Base-by-base conservation (phyloP, 352 stramenopile genomes). In the Poterioochromonas sp. region DNA sequence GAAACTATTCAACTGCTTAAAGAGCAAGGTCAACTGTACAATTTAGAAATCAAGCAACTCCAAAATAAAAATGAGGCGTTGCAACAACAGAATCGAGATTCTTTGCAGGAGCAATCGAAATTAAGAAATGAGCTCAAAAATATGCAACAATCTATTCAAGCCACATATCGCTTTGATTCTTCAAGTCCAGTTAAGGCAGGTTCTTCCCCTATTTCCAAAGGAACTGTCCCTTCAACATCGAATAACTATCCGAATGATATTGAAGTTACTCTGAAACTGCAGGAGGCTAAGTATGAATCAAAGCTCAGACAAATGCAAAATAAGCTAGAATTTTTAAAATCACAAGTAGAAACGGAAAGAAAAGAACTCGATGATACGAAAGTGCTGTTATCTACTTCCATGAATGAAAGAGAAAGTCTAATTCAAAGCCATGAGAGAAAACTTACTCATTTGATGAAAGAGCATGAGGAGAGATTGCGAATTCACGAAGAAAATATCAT, bases 311-410 rank as follows among this genome's bases (percentile, higher is more conserved):
- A 84, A 43, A 40, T 85, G 1, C 68, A 71, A 34, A 84, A 85
- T 77, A 83, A 85, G 70, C 73, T 85, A 43, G 82, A 83, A 41
- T 85, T 85, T 58, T 49, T 85, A 0, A 82, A 83, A 60, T 40
- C 74, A 29, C 71, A 83, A 44, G 47, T 85, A 18, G 77, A 54
- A n/a, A 76, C 69, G 54, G 82, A 85, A 47, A 60, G 70, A 2
- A 54, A 44, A 37, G 8, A 22, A 29, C 3, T 37, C 1, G 73
- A 78, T 22, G 73, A 78, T 3, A 8, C n/a, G n/a, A 32, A 43
- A 37, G 2, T 26, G 35, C 22, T n/a, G 1, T 5, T 39, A 5
- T 1, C 76, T 20, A 43, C 8, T 47, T 1, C 11, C 12, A 26
- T 60, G 29, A 5, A 44, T 22, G 34, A 74, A 40, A 5, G 12